Percentiles rank a stretch among this genome's conserved stretches.
These are phyloP conservation scores for Vaccinium macrocarpon DNA, from an alignment of 148 eudicot genomes.

Conservation along the genomic window DNA sequence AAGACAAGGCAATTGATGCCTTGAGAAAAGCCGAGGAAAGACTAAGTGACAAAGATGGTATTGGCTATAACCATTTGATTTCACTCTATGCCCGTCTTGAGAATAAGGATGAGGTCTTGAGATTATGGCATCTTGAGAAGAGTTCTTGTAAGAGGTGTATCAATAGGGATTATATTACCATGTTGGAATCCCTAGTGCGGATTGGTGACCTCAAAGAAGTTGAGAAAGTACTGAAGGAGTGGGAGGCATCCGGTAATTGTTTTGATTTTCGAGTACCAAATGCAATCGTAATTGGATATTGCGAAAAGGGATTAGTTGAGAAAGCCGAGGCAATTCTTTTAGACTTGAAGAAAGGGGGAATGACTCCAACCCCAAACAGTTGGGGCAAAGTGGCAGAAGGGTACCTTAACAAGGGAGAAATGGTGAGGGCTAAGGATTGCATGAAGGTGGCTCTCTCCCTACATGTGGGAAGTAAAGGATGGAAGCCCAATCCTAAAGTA, in stretches of 20 bases:
- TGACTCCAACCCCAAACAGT: constrained; percentile 35
- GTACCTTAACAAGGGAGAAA: constrained; percentile 51
- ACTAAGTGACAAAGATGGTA: constrained; percentile 52
- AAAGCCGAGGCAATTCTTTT: constrained; percentile 67
- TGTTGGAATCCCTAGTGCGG: constrained; percentile 65
- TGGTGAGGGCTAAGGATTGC: constrained; percentile 44
- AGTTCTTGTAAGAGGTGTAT: constrained; percentile 55
- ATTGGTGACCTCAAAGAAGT: constrained; percentile 64
- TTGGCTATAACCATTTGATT: constrained; percentile 72
- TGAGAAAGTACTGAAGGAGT: constrained; percentile 60
- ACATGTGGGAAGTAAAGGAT: constrained; percentile 37
- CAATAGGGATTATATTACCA: constrained; percentile 64
- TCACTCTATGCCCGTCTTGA: constrained; percentile 64
- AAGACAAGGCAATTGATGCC: constrained; percentile 50
- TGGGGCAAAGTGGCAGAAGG: constrained; percentile 60
- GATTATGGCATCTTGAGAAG: constrained; percentile 82
- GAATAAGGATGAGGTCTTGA: constrained; percentile 57
- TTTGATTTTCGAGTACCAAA: constrained; percentile 68
- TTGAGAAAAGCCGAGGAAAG: constrained; percentile 67
- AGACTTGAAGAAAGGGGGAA: constrained; percentile 37
- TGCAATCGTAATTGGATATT: constrained; percentile 41
- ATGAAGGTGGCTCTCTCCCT: constrained; percentile 52
- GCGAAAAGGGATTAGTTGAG: constrained; percentile 46
- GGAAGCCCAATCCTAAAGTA: constrained; percentile 49
- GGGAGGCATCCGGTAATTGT: constrained; percentile 74